Conservation (phyloP, 176 grass and related monocot genomes). For the Oryza coarctata region DNA sequence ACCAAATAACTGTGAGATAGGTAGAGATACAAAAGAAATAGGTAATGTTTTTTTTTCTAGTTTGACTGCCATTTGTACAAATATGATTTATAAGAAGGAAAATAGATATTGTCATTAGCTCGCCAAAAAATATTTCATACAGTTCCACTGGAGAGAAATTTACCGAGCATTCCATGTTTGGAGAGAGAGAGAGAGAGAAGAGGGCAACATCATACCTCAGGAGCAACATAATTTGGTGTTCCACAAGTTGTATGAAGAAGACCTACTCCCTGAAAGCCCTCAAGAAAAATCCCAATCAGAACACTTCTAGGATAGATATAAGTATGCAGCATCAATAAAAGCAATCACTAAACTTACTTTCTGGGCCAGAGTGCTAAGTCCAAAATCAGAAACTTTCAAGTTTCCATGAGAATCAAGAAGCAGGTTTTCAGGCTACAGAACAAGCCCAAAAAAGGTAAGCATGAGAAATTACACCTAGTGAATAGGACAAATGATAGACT, state of each 20-base stretch:
- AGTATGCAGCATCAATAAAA: slow-evolving; percentile 9
- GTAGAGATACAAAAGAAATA: neutral
- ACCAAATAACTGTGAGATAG: neutral
- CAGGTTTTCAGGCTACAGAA: slow-evolving; percentile 90
- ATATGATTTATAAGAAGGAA: neutral
- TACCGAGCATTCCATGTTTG: neutral
- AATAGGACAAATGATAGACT: neutral
- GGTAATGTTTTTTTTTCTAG: neutral
- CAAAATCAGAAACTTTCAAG: slow-evolving; percentile 96
- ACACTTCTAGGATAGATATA: slow-evolving; percentile 16
- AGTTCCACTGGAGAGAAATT: neutral
- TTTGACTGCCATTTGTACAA: neutral
- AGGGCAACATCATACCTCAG: slow-evolving; percentile 68
- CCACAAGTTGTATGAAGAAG: slow-evolving; percentile 91
- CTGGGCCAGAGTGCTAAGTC: slow-evolving; percentile 78
- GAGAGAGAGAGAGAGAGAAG: neutral
- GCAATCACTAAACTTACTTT: slow-evolving; percentile 54
- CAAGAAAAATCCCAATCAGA: slow-evolving; percentile 28
- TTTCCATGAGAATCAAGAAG: slow-evolving; percentile 79
- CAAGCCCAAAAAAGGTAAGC: slow-evolving; percentile 21
- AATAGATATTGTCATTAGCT: neutral
- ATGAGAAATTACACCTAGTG: slow-evolving; percentile 1
- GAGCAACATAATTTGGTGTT: slow-evolving; percentile 95
- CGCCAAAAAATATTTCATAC: neutral
- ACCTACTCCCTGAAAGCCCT: slow-evolving; percentile 53